Evolutionary conservation across 495 filamentous ascomycete species (phyloP).

Genomic region (Penicillium verhagenii): DNA sequence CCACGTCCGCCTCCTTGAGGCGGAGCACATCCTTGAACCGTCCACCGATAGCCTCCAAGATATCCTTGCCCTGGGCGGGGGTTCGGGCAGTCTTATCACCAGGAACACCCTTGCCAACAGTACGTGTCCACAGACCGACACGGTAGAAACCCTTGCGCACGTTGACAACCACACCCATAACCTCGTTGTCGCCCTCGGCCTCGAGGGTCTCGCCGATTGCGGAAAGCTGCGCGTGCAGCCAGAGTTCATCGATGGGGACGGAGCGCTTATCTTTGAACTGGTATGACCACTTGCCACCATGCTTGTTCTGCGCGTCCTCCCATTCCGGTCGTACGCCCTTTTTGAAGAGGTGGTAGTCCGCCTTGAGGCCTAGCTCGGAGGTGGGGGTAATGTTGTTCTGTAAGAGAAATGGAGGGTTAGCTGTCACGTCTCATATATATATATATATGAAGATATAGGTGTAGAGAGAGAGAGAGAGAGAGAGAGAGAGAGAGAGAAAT

Average conservation of each 20-base stretch:
- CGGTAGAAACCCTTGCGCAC: constrained; percentile 98
- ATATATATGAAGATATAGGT: no score
- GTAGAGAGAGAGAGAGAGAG: no score
- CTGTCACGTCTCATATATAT: no score
- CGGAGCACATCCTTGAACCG: constrained; percentile 89
- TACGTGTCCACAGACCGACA: constrained; percentile 90
- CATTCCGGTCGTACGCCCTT: constrained; percentile 94
- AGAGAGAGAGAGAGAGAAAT: no score
- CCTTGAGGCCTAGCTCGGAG: constrained; percentile 93
- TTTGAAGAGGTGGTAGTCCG: constrained; percentile 99
- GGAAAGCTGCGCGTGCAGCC: constrained; percentile 94
- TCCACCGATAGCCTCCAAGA: constrained; percentile 76
- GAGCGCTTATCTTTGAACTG: constrained; percentile 92
- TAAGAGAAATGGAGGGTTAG: neutral
- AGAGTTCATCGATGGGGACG: constrained; percentile 89
- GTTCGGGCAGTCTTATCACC: constrained; percentile 70
- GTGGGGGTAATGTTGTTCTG: constrained; percentile 98
- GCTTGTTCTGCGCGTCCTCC: constrained; percentile 98
- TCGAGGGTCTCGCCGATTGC: constrained; percentile 98
- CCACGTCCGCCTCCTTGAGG: constrained; percentile 66
- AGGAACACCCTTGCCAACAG: constrained; percentile 77
- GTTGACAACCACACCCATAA: constrained; percentile 99
- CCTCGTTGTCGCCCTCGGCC: constrained; percentile 83
- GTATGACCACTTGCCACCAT: constrained; percentile 97
- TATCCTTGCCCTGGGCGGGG: constrained; percentile 76